These are phyloP conservation scores for Termitomyces sp. DNA, from an alignment of 768 basidiomycete genomes.

Conservation along the genomic window DNA sequence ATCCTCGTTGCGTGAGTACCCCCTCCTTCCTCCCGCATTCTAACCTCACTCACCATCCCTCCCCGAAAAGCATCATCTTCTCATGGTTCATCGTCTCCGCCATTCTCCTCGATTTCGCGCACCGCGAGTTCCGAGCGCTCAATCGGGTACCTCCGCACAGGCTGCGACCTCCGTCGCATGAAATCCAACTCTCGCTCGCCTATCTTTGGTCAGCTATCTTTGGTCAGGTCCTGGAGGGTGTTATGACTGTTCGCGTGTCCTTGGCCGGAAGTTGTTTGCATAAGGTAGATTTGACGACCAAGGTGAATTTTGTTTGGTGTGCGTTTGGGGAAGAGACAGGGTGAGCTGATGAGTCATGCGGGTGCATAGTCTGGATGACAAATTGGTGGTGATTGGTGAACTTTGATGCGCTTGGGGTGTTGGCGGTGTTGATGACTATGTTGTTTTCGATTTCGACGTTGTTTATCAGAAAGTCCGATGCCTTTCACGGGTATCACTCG, in stretches of 20 bases:
- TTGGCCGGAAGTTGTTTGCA: too few relatives aligned
- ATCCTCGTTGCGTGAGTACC: constrained; percentile 62
- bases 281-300: too few relatives aligned
- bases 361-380: too few relatives aligned
- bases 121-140: constrained; percentile 53
- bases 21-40: background rate
- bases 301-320: too few relatives aligned
- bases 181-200: constrained; percentile 86
- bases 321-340: too few relatives aligned
- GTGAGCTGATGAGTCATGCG: too few relatives aligned
- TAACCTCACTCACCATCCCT: background rate
- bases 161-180: constrained; percentile 84
- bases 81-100: constrained; percentile 85
- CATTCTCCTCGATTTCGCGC: constrained; percentile 66
- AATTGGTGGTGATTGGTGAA: too few relatives aligned
- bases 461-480: too few relatives aligned
- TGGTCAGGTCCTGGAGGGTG: constrained; percentile 81
- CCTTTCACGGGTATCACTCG: too few relatives aligned
- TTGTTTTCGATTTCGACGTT: too few relatives aligned
- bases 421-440: too few relatives aligned
- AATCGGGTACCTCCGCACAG: constrained; percentile 74
- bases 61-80: constrained; percentile 55
- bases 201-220: constrained; percentile 78
- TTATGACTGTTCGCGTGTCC: constrained; percentile 91
- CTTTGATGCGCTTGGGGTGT: too few relatives aligned